Evolutionary conservation across 1,284 basidiomycete genomes (phyloP).

Genomic region (Fomitopsis palustris): DNA sequence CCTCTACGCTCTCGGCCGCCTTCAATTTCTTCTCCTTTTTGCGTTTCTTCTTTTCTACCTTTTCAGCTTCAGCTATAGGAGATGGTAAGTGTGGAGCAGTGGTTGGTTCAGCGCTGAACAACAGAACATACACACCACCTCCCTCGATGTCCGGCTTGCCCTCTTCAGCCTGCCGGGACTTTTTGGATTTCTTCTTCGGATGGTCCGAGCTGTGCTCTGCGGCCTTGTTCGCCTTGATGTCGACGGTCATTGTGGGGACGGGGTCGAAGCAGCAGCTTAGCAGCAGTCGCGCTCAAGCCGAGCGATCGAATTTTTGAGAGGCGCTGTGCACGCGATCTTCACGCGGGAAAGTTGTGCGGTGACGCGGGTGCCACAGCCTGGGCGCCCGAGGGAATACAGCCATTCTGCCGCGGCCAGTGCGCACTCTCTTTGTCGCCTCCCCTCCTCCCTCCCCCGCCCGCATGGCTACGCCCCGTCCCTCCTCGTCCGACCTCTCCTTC

Average conservation of each 20-base stretch:
- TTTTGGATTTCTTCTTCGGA: slow-evolving; percentile 20
- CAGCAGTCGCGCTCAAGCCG: neutral
- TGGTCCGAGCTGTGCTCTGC: neutral
- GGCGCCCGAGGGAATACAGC: neutral
- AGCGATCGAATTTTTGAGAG: neutral
- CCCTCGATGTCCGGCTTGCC: slow-evolving; percentile 11
- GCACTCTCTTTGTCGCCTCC: neutral
- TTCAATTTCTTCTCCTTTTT: slow-evolving; percentile 11
- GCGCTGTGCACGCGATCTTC: neutral
- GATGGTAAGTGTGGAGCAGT: slow-evolving; percentile 11
- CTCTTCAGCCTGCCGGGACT: slow-evolving; percentile 10
- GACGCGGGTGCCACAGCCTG: slow-evolving; percentile 2
- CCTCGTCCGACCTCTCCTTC: slow-evolving; percentile 21
- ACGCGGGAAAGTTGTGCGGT: neutral
- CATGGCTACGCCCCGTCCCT: slow-evolving; percentile 16
- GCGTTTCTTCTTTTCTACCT: slow-evolving; percentile 20
- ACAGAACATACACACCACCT: slow-evolving; percentile 26
- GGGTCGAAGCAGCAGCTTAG: neutral
- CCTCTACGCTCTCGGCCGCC: slow-evolving; percentile 1
- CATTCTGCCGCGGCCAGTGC: neutral
- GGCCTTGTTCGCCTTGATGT: neutral
- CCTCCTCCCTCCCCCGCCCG: slow-evolving; percentile 5
- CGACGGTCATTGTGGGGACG: neutral
- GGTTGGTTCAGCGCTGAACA: neutral
- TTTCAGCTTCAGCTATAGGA: slow-evolving; percentile 12